Evolutionary conservation across 352 stramenopile species (phyloP).

Genomic region (Pythium volutum): DNA sequence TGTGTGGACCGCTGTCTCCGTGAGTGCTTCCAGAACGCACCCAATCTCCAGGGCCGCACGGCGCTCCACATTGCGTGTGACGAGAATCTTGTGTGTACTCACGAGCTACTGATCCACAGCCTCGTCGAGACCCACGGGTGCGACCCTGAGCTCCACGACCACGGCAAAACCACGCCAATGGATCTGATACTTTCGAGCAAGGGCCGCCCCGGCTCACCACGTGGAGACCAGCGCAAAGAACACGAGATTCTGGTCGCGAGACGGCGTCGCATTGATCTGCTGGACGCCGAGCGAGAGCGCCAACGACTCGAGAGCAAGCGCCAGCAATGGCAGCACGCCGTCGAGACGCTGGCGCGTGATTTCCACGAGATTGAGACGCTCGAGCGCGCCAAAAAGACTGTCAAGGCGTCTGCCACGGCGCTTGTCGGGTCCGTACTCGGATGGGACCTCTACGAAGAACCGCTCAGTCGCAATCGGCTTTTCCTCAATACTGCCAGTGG

Average conservation of each 20-base stretch:
- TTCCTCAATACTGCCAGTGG: conserved; percentile 60
- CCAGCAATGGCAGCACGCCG: conserved; percentile 37
- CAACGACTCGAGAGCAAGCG: conserved; percentile 34
- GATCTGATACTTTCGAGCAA: conserved; percentile 49
- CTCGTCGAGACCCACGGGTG: conserved; percentile 52
- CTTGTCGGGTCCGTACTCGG: conserved; percentile 6
- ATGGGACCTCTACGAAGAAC: conserved; percentile 57
- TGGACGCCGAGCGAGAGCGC: conserved; percentile 31
- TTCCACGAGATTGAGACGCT: conserved; percentile 62
- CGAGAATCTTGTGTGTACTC: conserved; percentile 80
- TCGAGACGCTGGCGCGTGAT: conserved; percentile 37
- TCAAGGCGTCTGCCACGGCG: conserved; percentile 21
- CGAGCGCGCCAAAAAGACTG: conserved; percentile 30
- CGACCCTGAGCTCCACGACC: conserved; percentile 48
- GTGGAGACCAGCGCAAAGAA: conserved; percentile 36
- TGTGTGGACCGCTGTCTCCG: conserved; percentile 60
- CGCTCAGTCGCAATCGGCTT: conserved; percentile 49
- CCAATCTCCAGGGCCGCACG: conserved; percentile 61
- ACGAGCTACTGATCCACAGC: conserved; percentile 60
- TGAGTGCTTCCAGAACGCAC: conserved; percentile 58
- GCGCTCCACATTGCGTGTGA: conserved; percentile 72
- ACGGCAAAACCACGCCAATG: conserved; percentile 36
- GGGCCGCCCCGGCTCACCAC: conserved; percentile 57
- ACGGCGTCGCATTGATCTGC: conserved; percentile 26
- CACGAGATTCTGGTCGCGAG: conserved; percentile 28